Evolutionary conservation across 805 yeast genomes (phyloP).

Genomic region (Saturnispora hagleri): DNA sequence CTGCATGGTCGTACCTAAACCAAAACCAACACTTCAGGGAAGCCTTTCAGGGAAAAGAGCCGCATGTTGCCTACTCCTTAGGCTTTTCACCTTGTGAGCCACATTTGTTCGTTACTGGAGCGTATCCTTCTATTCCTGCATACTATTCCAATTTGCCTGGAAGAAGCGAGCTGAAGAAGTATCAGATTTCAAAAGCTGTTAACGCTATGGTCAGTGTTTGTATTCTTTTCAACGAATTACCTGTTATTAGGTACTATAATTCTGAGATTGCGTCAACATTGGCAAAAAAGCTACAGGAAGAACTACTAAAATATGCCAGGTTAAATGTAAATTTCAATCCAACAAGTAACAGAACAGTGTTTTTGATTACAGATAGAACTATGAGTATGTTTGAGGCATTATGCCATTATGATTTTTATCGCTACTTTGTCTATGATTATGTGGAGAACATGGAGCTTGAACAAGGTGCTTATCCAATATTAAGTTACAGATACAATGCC

Average conservation of each 20-base stretch:
- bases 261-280: slow-evolving; percentile 44
- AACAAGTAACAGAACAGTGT: slow-evolving; percentile 38
- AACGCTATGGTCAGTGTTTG: slow-evolving; percentile 61
- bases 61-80: slow-evolving; percentile 30
- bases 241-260: slow-evolving; percentile 67
- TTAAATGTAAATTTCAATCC: slow-evolving; percentile 58
- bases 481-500: slow-evolving; percentile 20
- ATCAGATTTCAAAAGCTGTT: slow-evolving; percentile 51
- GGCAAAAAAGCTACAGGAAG: slow-evolving; percentile 62
- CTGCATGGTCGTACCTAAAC: slow-evolving; percentile 17
- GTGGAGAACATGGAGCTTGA: slow-evolving; percentile 21
- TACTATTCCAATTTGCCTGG: slow-evolving; percentile 56
- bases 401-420: slow-evolving; percentile 83
- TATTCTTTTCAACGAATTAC: slow-evolving; percentile 78
- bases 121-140: slow-evolving; percentile 52
- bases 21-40: slow-evolving; percentile 7
- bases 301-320: slow-evolving; percentile 69
- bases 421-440: slow-evolving; percentile 83
- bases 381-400: slow-evolving; percentile 77
- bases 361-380: slow-evolving; percentile 75
- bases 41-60: background rate
- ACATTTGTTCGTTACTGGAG: slow-evolving; percentile 61
- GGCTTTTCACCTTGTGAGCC: slow-evolving; percentile 60
- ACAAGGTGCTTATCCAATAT: slow-evolving; percentile 20
- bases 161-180: slow-evolving; percentile 46